phyloP scores from a whole-genome alignment of 805 yeast species.

The Suhomyces xylopsoci region DNA sequence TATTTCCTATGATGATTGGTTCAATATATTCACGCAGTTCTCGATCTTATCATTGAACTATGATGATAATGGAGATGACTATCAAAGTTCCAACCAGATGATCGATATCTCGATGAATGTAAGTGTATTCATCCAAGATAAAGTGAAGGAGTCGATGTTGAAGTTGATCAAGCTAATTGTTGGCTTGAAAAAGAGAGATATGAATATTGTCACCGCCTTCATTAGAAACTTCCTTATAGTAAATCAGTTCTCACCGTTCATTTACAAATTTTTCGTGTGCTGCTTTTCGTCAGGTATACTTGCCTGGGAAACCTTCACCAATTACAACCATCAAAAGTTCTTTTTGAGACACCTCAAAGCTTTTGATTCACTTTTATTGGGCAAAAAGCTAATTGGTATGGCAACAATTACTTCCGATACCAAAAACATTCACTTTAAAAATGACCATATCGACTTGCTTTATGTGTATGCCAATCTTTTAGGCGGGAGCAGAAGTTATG shows the following conservation, averaged over 20 bases:
- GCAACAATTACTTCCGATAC: slow-evolving; percentile 63
- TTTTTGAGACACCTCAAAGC: slow-evolving; percentile 88
- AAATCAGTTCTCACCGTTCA: slow-evolving; percentile 72
- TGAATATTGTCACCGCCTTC: slow-evolving; percentile 50
- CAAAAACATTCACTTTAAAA: slow-evolving; percentile 34
- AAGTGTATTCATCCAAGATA: slow-evolving; percentile 71
- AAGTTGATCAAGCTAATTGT: slow-evolving; percentile 68
- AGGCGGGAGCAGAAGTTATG: slow-evolving; percentile 77
- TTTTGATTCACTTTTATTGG: slow-evolving; percentile 62
- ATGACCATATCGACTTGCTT: slow-evolving; percentile 64
- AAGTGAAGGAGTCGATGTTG: slow-evolving; percentile 55
- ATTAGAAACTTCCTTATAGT: slow-evolving; percentile 62
- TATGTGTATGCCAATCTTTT: slow-evolving; percentile 78
- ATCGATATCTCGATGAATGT: slow-evolving; percentile 74
- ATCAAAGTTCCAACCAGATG: slow-evolving; percentile 47
- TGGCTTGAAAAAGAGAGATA: slow-evolving; percentile 46
- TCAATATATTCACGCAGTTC: slow-evolving; percentile 74
- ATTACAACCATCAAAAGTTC: slow-evolving; percentile 85
- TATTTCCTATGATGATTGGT: slow-evolving; percentile 76
- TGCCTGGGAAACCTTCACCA: slow-evolving; percentile 61
- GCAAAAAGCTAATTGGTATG: slow-evolving; percentile 65
- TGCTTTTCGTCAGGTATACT: slow-evolving; percentile 60
- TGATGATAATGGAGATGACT: slow-evolving; percentile 49
- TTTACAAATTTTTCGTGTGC: slow-evolving; percentile 63
- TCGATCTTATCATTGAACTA: slow-evolving; percentile 63